Conservation (phyloP, 2,329 filamentous ascomycete genomes). For the Fusarium nygamai region DNA sequence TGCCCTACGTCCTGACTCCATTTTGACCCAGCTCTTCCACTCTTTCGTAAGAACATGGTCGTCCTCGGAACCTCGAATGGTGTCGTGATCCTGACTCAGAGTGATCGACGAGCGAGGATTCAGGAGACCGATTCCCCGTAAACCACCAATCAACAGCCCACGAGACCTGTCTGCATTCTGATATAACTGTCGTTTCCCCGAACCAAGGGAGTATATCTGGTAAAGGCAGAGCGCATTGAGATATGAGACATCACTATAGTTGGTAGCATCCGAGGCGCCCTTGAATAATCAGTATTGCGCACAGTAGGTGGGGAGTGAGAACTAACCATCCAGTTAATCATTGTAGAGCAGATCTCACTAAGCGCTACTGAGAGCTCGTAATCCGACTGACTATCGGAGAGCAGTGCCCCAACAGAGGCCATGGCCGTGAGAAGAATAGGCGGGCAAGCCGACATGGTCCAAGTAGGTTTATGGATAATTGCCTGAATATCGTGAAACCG, state of each 20-base stretch:
- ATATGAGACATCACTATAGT: background rate
- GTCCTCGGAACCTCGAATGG: background rate
- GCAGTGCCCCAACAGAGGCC: background rate
- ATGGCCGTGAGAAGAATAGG: background rate
- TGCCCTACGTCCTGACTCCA: background rate
- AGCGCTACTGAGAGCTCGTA: background rate
- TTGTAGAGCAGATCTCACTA: background rate
- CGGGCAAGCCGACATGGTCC: background rate
- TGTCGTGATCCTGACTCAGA: background rate
- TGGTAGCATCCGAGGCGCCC: background rate
- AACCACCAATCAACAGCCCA: background rate
- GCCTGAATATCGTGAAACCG: background rate
- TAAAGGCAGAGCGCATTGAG: background rate
- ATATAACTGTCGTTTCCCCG: background rate
- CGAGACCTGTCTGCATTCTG: constrained; percentile 1
- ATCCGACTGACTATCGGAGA: background rate
- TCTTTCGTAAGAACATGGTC: background rate
- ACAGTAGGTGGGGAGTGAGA: too few relatives aligned
- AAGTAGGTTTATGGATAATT: background rate
- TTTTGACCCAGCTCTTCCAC: background rate
- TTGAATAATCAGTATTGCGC: background rate
- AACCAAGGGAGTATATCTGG: background rate
- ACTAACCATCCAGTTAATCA: background rate
- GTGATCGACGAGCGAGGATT: background rate
- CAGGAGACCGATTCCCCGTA: background rate